Conservation (phyloP, 495 filamentous ascomycete genomes). For the Aspergillus diversus region DNA sequence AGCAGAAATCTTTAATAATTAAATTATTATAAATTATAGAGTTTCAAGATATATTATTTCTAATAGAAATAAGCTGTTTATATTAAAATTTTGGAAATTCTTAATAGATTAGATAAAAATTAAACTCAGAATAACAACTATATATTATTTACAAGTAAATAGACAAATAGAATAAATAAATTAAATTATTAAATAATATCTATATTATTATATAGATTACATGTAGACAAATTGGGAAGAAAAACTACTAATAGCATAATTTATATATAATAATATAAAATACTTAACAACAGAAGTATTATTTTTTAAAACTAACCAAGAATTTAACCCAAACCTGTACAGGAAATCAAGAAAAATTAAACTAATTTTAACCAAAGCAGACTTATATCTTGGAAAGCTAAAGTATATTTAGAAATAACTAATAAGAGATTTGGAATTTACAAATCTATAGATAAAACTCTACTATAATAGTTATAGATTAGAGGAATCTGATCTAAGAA, state of each 20-base stretch:
- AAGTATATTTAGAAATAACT: background rate
- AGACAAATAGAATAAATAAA: background rate
- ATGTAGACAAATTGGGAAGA: background rate
- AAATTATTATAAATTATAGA: no score
- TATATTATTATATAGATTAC: conserved; percentile 1
- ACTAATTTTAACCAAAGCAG: no score
- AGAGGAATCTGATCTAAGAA: background rate
- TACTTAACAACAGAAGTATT: background rate
- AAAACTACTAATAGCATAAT: background rate
- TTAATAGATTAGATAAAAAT: background rate
- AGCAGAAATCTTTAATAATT: no score
- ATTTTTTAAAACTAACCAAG: background rate
- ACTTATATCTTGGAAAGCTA: background rate
- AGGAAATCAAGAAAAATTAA: background rate
- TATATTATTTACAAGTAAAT: background rate
- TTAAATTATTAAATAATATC: conserved; percentile 1
- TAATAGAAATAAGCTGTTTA: no score
- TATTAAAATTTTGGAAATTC: background rate
- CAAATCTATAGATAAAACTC: background rate
- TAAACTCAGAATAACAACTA: background rate
- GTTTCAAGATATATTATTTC: background rate
- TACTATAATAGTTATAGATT: no score
- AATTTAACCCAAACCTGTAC: background rate
- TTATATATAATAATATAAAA: background rate
- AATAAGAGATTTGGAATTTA: conserved; percentile 3